phyloP scores from a whole-genome alignment of 345 rosid species.

The Hibiscus trionum region DNA sequence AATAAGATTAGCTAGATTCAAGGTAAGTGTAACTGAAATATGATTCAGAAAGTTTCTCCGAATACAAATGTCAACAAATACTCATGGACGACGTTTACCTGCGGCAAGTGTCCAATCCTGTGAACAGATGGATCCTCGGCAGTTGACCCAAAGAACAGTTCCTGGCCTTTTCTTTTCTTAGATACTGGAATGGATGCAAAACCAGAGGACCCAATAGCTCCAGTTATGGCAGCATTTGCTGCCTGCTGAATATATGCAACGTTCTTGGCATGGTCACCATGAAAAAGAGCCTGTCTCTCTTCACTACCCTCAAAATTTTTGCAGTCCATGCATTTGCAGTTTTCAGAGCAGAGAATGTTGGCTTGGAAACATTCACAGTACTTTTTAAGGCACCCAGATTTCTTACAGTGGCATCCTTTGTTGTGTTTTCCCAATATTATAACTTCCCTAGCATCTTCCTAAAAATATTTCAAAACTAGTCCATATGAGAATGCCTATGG shows the following conservation, averaged over 20 bases:
- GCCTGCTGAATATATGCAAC: constrained; percentile 92
- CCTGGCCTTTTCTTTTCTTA: constrained; percentile 83
- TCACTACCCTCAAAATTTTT: constrained; percentile 98
- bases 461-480: constrained; percentile 10
- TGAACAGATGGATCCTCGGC: constrained; percentile 45
- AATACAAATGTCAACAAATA: background rate
- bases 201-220: constrained; percentile 96
- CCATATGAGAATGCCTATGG: background rate
- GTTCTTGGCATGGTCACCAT: constrained; percentile 83
- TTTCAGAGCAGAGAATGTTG: constrained; percentile 92
- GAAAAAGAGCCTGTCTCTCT: constrained; percentile 93
- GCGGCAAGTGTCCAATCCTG: constrained; percentile 61
- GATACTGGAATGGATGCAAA: constrained; percentile 68
- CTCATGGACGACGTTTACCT: constrained; percentile 34
- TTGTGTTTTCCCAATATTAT: constrained; percentile 78
- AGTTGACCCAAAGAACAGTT: constrained; percentile 50
- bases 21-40: background rate
- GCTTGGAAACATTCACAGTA: constrained; percentile 99
- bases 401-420: constrained; percentile 99
- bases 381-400: constrained; percentile 97
- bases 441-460: constrained; percentile 84
- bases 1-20: background rate
- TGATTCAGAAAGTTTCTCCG: background rate
- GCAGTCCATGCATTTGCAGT: constrained; percentile 97
- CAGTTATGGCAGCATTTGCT: constrained; percentile 98